These are phyloP conservation scores for Alternaria solani DNA, from an alignment of 2,329 filamentous ascomycete genomes.

Conservation along the genomic window DNA sequence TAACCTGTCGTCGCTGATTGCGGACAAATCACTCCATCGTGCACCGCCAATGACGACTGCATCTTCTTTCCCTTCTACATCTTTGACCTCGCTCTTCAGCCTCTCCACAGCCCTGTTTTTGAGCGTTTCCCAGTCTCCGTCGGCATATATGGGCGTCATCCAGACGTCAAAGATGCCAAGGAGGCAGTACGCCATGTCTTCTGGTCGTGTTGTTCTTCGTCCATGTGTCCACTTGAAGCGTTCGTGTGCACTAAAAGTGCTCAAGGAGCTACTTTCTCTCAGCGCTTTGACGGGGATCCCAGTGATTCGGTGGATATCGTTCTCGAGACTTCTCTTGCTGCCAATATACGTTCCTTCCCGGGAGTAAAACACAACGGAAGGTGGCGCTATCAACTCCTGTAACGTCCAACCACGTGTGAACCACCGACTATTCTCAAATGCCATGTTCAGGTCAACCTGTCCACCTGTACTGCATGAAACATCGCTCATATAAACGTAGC, in stretches of 20 bases:
- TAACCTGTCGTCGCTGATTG: neutral
- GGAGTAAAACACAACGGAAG: neutral
- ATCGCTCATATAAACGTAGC: neutral
- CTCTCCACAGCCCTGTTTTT: neutral
- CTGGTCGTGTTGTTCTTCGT: neutral
- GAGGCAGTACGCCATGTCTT: neutral
- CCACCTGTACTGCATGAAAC: neutral
- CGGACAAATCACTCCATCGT: neutral
- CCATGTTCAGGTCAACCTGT: neutral
- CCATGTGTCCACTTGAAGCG: neutral
- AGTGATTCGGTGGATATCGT: no score
- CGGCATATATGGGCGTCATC: neutral
- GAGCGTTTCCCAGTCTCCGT: neutral
- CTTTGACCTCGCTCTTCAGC: neutral
- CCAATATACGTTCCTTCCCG: neutral
- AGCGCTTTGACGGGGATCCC: neutral
- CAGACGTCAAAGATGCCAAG: neutral
- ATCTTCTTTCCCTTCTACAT: neutral
- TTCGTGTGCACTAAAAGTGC: neutral
- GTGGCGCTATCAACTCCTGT: neutral
- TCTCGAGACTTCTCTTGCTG: neutral
- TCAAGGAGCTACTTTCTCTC: neutral
- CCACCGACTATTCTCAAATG: neutral
- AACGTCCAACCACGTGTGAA: neutral
- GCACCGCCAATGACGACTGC: neutral